Evolutionary conservation across 148 eudicot genomes (phyloP), one percentile per base, ranked within the genome.

Genomic region (Diospyros lotus): DNA sequence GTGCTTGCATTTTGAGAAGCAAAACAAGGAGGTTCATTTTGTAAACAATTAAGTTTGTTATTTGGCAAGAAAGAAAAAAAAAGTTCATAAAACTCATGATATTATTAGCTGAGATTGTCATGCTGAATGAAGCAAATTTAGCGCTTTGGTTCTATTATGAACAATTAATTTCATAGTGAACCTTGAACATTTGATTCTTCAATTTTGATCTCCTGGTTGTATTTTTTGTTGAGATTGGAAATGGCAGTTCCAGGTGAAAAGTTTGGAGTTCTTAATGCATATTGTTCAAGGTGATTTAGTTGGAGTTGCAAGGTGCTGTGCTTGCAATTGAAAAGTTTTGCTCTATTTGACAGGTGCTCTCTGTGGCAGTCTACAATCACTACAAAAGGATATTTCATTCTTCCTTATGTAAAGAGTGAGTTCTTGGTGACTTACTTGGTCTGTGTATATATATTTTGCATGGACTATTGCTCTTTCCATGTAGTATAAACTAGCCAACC

Each of bases 41-140:
- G 28, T 28, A 28, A 28, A 28, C 28, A 28, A 28, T 28, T 76
- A 87, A 88, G 72, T 91, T 88, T 88, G 97, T 91, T 61, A 87
- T 93, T 76, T 97, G 98, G 42, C 97, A 93, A 76, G 85, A 91
- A 55, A 84, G 63, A 77, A 94, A 6, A 93, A 93, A 79, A 93
- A 91, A 97, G 97, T 93, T 12, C 1, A 3, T 40, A 14, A 48
- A 48, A 7, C 8, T 53, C n/a, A 6, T 8, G 0, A 12, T 4
- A 14, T 4, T 73, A 10, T 39, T 38, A 5, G 64, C 15, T 14
- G 42, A 58, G 6, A 17, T 59, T 44, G 51, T 42, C 9, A 15
- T 71, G 4, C 40, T 2, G 4, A 9, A 42, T 15, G 38, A 41
- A 40, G 9, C 50, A 43, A 14, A 39, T 54, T 13, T 55, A 39